Conservation (phyloP, 768 basidiomycete genomes). For the Pholiota molesta region DNA sequence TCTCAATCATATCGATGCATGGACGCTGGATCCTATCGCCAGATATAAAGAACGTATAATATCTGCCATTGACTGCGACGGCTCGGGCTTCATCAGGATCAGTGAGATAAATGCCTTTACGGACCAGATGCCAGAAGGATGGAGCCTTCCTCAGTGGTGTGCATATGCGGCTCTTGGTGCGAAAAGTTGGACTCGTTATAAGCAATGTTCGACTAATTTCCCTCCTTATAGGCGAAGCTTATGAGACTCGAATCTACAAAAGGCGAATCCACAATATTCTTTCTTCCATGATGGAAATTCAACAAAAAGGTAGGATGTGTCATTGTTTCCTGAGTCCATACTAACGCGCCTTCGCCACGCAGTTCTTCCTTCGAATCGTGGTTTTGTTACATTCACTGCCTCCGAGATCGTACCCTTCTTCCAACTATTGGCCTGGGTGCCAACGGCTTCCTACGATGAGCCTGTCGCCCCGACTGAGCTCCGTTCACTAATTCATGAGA, state of each 20-base stretch:
- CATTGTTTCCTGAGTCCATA: too few species aligned
- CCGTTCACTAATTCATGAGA: constrained; percentile 15
- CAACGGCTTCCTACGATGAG: neutral
- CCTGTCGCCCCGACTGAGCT: neutral
- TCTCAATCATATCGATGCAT: constrained; percentile 17
- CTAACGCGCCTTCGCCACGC: too few species aligned
- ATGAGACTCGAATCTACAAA: constrained; percentile 27
- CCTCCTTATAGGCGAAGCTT: constrained; percentile 20
- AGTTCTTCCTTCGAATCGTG: constrained; percentile 8
- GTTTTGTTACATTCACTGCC: neutral
- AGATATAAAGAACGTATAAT: constrained; percentile 14
- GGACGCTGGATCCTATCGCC: constrained; percentile 23
- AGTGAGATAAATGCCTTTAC: too few species aligned
- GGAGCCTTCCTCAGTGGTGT: too few species aligned
- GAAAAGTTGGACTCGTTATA: neutral
- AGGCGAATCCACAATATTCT: constrained; percentile 20
- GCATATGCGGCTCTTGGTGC: constrained; percentile 17
- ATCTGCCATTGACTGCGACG: constrained; percentile 21
- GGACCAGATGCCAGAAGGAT: too few species aligned
- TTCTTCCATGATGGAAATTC: constrained; percentile 16
- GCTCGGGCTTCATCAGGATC: constrained; percentile 20
- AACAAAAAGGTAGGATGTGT: constrained; percentile 14
- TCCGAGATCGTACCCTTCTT: neutral
- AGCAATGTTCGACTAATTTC: neutral
- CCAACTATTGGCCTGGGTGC: constrained; percentile 8